Percentiles rank a stretch among this genome's conserved stretches.
phyloP scores from a whole-genome alignment of 257 asterid species.

The Jacaranda copaia region DNA sequence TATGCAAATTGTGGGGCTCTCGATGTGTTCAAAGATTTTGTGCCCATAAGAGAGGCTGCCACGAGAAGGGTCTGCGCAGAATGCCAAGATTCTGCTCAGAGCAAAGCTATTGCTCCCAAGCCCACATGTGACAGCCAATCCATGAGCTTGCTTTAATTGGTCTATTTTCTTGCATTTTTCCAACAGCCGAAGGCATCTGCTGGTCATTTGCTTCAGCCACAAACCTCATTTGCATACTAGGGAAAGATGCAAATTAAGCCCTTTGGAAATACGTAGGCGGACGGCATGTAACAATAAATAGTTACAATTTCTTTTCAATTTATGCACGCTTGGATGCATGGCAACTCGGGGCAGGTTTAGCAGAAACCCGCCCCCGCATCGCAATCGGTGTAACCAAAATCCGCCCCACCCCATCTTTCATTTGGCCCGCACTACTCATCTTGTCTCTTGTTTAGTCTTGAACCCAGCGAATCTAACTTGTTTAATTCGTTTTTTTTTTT shows the following conservation, averaged over 20 bases:
- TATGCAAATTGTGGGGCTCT: slow-evolving; percentile 72
- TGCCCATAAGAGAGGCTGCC: slow-evolving; percentile 52
- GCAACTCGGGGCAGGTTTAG: too few relatives aligned
- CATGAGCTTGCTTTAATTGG: slow-evolving; percentile 63
- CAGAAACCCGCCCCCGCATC: too few relatives aligned
- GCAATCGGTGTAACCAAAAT: too few relatives aligned
- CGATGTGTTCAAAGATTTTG: slow-evolving; percentile 54
- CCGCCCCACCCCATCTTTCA: too few relatives aligned
- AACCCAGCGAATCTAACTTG: too few relatives aligned
- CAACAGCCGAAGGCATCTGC: slow-evolving; percentile 53
- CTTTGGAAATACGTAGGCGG: neutral
- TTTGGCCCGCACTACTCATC: too few relatives aligned
- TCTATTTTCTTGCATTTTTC: slow-evolving; percentile 58
- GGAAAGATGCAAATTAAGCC: neutral
- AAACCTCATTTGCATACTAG: slow-evolving; percentile 22
- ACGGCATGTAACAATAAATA: neutral
- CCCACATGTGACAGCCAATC: slow-evolving; percentile 57
- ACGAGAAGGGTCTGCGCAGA: slow-evolving; percentile 64
- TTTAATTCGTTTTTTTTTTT: too few relatives aligned
- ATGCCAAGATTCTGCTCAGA: slow-evolving; percentile 74
- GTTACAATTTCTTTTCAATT: too few relatives aligned
- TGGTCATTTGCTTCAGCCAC: slow-evolving; percentile 39
- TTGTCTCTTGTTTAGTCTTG: too few relatives aligned
- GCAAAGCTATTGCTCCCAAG: slow-evolving; percentile 63
- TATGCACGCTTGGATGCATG: too few relatives aligned